Conservation (phyloP, 73 alveolate genomes). For the Paramecium bursaria region DNA sequence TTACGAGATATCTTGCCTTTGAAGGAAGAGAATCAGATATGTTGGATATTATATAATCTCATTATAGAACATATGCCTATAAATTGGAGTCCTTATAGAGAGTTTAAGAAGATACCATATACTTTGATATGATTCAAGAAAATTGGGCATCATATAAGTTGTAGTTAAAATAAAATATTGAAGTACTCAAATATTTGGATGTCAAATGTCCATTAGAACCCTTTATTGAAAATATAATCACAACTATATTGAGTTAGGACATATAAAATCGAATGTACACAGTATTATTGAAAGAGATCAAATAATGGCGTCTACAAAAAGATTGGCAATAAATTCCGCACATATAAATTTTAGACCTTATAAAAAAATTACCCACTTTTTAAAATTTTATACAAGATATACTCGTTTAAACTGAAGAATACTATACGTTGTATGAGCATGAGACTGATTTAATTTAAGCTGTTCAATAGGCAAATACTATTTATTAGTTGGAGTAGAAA, state of each 20-base stretch:
- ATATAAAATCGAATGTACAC: slow-evolving; percentile 11
- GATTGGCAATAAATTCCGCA: background rate
- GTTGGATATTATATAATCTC: slow-evolving; percentile 2
- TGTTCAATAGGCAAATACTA: background rate
- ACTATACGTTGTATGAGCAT: background rate
- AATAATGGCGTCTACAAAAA: slow-evolving; percentile 1
- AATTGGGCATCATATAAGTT: slow-evolving; percentile 5
- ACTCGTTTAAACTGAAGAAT: background rate
- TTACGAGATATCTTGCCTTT: background rate
- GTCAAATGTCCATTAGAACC: slow-evolving; percentile 4
- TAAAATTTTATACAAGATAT: background rate
- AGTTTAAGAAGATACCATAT: slow-evolving; percentile 20
- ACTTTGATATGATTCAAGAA: slow-evolving; percentile 21
- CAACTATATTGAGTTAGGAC: background rate
- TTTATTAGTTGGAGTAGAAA: background rate
- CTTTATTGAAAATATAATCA: background rate
- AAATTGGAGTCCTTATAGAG: slow-evolving; percentile 10
- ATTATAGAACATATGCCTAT: slow-evolving; percentile 9
- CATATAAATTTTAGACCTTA: background rate
- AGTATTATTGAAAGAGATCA: slow-evolving; percentile 2
- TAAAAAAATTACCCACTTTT: background rate
- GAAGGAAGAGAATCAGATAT: slow-evolving; percentile 11
- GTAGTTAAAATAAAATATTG: background rate
- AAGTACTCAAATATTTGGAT: slow-evolving; percentile 30
- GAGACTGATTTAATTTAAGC: too few relatives aligned